phyloP scores from a whole-genome alignment of 2,329 filamentous ascomycete species.

The Pseudogymnoascus destructans region DNA sequence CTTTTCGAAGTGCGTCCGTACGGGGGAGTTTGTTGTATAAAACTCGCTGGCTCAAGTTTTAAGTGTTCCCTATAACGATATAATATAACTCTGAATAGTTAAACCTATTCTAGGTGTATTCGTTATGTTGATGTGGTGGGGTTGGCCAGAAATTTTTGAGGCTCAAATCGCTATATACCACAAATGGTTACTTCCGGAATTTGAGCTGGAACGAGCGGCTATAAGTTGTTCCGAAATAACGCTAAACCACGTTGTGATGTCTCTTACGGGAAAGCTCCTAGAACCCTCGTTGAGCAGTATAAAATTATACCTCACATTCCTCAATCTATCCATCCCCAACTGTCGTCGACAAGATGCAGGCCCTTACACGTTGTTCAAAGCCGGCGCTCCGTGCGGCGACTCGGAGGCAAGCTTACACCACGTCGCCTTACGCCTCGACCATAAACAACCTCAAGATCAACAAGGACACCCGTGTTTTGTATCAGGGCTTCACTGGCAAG shows the following conservation, averaged over 20 bases:
- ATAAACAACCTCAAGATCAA: conserved; percentile 86
- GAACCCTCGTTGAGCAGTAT: not conserved
- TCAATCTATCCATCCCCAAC: conserved; percentile 15
- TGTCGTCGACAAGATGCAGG: conserved; percentile 57
- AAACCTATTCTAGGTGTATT: not conserved
- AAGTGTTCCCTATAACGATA: not conserved
- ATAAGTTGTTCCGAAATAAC: not conserved
- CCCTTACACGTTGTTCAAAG: conserved; percentile 60
- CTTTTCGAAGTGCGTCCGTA: not conserved
- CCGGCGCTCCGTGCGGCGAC: conserved; percentile 55
- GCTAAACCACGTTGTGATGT: conserved; percentile 7
- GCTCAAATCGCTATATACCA: not conserved
- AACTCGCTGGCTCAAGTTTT: not conserved
- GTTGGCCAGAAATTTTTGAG: conserved; percentile 1
- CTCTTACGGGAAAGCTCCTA: conserved; percentile 7
- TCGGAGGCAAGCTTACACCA: conserved; percentile 60
- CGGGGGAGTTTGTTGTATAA: not conserved
- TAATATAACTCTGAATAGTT: not conserved
- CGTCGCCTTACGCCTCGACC: conserved; percentile 58
- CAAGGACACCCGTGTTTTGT: conserved; percentile 84
- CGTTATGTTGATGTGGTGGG: not conserved
- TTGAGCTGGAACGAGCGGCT: not conserved
- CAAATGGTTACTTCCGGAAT: not conserved
- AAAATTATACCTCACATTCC: conserved; percentile 8
- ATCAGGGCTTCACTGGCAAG: conserved; percentile 94